Evolutionary conservation across 805 yeast species (phyloP).

Genomic region (Saccharomycopsis sp.): DNA sequence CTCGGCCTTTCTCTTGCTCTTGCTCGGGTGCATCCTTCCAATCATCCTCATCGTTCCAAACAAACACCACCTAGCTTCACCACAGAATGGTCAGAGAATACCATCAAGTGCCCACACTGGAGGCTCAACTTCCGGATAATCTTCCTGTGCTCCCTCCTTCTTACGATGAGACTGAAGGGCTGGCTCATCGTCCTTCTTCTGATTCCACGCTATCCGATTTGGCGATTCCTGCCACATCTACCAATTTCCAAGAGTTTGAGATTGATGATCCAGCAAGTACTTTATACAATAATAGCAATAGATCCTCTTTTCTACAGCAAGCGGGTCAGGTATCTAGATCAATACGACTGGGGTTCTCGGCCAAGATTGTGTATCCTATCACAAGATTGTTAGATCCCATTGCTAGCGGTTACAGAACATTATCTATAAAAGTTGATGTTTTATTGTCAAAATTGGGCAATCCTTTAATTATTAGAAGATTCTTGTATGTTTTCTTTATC

Average conservation of each 20-base stretch:
- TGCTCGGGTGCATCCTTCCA: too few relatives aligned
- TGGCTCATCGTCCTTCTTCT: too few relatives aligned
- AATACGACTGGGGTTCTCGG: constrained; percentile 20
- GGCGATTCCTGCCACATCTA: too few relatives aligned
- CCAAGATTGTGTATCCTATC: constrained; percentile 30
- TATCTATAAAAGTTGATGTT: constrained; percentile 40
- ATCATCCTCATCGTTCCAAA: too few relatives aligned
- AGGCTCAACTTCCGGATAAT: too few relatives aligned
- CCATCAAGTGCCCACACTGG: too few relatives aligned
- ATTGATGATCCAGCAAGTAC: constrained; percentile 29
- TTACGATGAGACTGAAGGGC: too few relatives aligned
- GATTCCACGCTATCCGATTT: too few relatives aligned
- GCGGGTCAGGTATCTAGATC: constrained; percentile 2
- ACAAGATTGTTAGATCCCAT: constrained; percentile 37
- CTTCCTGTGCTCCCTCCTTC: too few relatives aligned
- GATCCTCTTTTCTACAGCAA: constrained; percentile 17
- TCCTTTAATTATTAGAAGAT: constrained; percentile 49
- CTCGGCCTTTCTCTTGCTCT: too few relatives aligned
- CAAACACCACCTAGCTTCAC: too few relatives aligned
- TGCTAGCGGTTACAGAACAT: constrained; percentile 26
- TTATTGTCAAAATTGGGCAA: constrained; percentile 26
- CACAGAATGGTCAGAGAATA: too few relatives aligned
- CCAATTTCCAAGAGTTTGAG: constrained; percentile 28
- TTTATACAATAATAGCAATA: constrained; percentile 2
- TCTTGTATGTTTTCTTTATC: constrained; percentile 59